These are phyloP conservation scores for Boletus vinaceobasis DNA, from an alignment of 768 basidiomycete genomes.

Conservation along the genomic window DNA sequence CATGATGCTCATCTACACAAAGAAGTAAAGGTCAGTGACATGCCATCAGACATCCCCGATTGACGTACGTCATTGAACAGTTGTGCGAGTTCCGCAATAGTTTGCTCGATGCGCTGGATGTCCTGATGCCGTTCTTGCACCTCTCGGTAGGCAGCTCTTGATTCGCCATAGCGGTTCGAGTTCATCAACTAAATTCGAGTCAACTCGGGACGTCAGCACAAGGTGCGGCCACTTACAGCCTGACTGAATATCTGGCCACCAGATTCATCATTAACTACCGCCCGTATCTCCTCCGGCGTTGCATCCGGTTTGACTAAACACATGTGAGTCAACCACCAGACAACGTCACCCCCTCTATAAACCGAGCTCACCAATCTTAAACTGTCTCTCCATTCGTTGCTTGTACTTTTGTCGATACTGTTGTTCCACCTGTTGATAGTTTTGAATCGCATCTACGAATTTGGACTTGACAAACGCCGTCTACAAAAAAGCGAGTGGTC, in stretches of 20 bases:
- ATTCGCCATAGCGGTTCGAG: conserved; percentile 88
- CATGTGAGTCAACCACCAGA: not conserved
- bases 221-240: conserved; percentile 47
- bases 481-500: conserved; percentile 31
- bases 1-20: conserved; percentile 80
- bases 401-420: conserved; percentile 76
- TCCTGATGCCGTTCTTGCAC: conserved; percentile 98
- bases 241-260: conserved; percentile 88
- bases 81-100: conserved; percentile 88
- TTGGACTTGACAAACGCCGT: conserved; percentile 65
- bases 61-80: conserved; percentile 86
- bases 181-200: conserved; percentile 64
- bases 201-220: not conserved
- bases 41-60: not conserved
- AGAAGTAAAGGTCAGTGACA: conserved; percentile 2
- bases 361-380: conserved; percentile 66
- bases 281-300: conserved; percentile 79
- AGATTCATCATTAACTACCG: conserved; percentile 81
- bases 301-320: conserved; percentile 85
- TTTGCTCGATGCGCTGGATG: conserved; percentile 92
- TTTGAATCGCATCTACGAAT: conserved; percentile 83
- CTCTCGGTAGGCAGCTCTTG: conserved; percentile 87
- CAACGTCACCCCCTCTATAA: not conserved
- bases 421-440: conserved; percentile 79
- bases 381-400: conserved; percentile 80